phyloP scores from a whole-genome alignment of 192 early-diverging fungal genomes.

The Lobosporangium transversale region DNA sequence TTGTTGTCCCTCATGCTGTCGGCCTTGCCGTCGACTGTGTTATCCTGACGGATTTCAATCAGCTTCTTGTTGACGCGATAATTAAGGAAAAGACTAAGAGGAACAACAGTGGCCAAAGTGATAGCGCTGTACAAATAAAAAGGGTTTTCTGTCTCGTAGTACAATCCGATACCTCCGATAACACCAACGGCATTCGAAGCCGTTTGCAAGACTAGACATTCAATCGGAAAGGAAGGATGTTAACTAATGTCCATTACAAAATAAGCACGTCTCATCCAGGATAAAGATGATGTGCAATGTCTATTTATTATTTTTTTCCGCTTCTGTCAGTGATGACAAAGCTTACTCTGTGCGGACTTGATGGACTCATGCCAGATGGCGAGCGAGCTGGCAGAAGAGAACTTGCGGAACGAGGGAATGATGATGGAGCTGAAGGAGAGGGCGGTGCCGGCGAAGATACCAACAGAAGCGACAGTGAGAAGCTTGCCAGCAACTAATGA shows the following conservation, averaged over 20 bases:
- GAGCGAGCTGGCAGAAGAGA: slow-evolving; percentile 33
- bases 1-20: slow-evolving; percentile 37
- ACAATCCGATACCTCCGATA: slow-evolving; percentile 19
- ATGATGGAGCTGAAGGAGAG: slow-evolving; percentile 33
- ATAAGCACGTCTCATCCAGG: no score
- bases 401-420: slow-evolving; percentile 47
- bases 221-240: background rate
- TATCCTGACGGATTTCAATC: slow-evolving; percentile 31
- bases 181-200: slow-evolving; percentile 4
- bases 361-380: slow-evolving; percentile 42
- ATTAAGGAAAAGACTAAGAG: slow-evolving; percentile 12
- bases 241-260: no score
- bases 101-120: slow-evolving; percentile 16
- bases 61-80: slow-evolving; percentile 32
- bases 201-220: slow-evolving; percentile 21
- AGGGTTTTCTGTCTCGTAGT: slow-evolving; percentile 44
- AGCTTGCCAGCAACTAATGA: slow-evolving; percentile 24
- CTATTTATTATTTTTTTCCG: no score
- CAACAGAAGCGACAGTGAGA: slow-evolving; percentile 26
- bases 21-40: slow-evolving; percentile 34
- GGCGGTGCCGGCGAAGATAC: slow-evolving; percentile 38
- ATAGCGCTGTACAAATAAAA: slow-evolving; percentile 34
- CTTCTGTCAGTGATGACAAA: no score
- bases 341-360: no score
- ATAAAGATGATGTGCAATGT: no score